Percentiles rank a stretch among this genome's conserved stretches.
Evolutionary conservation across 306 rosid species (phyloP).

Genomic region (Abrus pulchellus): DNA sequence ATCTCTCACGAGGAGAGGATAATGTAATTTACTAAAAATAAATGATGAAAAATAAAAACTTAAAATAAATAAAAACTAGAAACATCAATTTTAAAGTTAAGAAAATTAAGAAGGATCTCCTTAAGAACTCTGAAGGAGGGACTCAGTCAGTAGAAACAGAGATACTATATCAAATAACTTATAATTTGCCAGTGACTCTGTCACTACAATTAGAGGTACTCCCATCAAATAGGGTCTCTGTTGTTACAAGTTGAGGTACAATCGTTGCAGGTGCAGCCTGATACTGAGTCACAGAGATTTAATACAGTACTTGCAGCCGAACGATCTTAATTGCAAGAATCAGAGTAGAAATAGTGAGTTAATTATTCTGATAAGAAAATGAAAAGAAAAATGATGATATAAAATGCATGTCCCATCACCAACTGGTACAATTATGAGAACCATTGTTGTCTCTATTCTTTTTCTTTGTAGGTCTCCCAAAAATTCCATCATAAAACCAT

Average conservation of each 20-base stretch:
- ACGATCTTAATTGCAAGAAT: constrained; percentile 45
- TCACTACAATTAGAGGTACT: constrained; percentile 6
- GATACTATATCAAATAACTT: constrained; percentile 12
- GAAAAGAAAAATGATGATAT: constrained; percentile 38
- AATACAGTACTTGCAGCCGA: constrained; percentile 36
- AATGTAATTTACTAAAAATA: too few species aligned
- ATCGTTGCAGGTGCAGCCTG: constrained; percentile 48
- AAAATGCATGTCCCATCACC: constrained; percentile 52
- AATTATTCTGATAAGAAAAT: constrained; percentile 35
- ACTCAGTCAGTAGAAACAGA: constrained; percentile 13
- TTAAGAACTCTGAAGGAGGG: neutral
- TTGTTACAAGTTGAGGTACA: constrained; percentile 37
- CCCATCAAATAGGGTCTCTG: constrained; percentile 40
- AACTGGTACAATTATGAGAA: constrained; percentile 44
- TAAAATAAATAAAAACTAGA: neutral
- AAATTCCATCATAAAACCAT: constrained; percentile 32
- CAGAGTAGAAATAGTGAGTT: constrained; percentile 42
- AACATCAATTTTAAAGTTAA: neutral
- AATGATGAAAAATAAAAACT: neutral
- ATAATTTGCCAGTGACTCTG: constrained; percentile 2
- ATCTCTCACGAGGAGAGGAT: too few species aligned
- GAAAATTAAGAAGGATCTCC: neutral
- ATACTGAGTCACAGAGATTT: constrained; percentile 30
- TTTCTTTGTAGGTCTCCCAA: constrained; percentile 11
- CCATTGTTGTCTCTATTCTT: constrained; percentile 38